Percentiles rank a stretch among this genome's conserved stretches.
Conservation (phyloP, 495 filamentous ascomycete genomes). For the Cercophora newfieldiana region DNA sequence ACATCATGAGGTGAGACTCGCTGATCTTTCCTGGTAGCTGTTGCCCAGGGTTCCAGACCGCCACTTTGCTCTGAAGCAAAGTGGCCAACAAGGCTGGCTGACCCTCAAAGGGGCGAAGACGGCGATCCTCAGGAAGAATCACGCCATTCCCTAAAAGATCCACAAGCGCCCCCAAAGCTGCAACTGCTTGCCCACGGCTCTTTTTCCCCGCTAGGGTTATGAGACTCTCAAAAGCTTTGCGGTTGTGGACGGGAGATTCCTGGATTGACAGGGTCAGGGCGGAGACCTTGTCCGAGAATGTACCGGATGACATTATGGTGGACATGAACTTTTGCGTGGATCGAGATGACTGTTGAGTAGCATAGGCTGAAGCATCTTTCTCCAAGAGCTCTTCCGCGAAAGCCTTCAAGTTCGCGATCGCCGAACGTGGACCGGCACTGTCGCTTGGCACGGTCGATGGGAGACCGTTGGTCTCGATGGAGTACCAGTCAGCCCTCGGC, state of each 20-base stretch:
- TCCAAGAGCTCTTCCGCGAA: constrained; percentile 75
- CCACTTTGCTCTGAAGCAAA: constrained; percentile 55
- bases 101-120: constrained; percentile 73
- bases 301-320: constrained; percentile 95
- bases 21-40: constrained; percentile 68
- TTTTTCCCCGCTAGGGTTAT: constrained; percentile 80
- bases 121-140: constrained; percentile 77
- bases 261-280: constrained; percentile 90
- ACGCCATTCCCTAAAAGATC: constrained; percentile 89
- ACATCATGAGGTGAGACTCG: constrained; percentile 74
- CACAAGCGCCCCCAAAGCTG: constrained; percentile 85
- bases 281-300: constrained; percentile 93
- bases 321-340: constrained; percentile 93
- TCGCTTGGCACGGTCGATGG: constrained; percentile 46
- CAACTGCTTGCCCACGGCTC: constrained; percentile 89
- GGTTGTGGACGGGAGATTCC: constrained; percentile 92
- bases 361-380: constrained; percentile 67
- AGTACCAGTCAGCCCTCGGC: constrained; percentile 86
- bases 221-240: constrained; percentile 81
- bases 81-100: constrained; percentile 74
- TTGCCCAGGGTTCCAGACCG: constrained; percentile 65
- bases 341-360: constrained; percentile 51
- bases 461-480: constrained; percentile 60
- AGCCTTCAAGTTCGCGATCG: constrained; percentile 70
- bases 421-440: constrained; percentile 47